A percentile compares a stretch with the other conserved stretches of the same genome.
Conservation (phyloP, 305 asterid genomes). For the Euphrasia arctica region DNA sequence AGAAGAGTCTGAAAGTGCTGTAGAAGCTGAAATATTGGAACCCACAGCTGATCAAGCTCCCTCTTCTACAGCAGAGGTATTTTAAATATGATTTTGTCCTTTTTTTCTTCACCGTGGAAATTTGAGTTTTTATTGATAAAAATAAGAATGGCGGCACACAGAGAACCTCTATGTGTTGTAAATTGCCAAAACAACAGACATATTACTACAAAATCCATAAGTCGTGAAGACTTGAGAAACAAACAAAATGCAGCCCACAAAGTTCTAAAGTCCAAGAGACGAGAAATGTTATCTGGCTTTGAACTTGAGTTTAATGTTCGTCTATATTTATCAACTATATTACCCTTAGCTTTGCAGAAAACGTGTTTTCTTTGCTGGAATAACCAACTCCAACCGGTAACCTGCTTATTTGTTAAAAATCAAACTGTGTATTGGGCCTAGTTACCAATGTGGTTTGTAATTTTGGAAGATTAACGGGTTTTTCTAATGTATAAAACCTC, state of each 20-base stretch:
- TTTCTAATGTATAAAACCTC: not conserved
- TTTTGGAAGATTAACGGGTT: too few relatives aligned
- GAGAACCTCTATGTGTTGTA: not conserved
- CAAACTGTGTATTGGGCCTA: too few relatives aligned
- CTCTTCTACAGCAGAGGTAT: constrained; percentile 37
- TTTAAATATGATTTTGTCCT: constrained; percentile 1
- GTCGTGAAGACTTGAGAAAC: too few relatives aligned
- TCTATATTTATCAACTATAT: too few relatives aligned
- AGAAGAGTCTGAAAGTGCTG: constrained; percentile 33
- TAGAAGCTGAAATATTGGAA: constrained; percentile 56
- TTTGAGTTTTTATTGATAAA: not conserved
- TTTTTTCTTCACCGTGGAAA: not conserved
- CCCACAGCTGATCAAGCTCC: constrained; percentile 34
- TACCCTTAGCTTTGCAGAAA: too few relatives aligned
- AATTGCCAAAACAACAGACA: too few relatives aligned
- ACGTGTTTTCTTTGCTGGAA: too few relatives aligned
- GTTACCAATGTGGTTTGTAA: not conserved
- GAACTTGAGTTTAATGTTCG: not conserved
- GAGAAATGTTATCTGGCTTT: not conserved
- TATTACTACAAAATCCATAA: too few relatives aligned
- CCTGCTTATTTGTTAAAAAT: too few relatives aligned
- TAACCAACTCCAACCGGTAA: too few relatives aligned
- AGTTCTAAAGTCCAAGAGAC: not conserved
- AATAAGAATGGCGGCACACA: not conserved
- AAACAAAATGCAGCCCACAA: too few relatives aligned